These are phyloP conservation scores for Liriodendron chinense DNA, from an alignment of 164 flowering plant species.

Conservation along the genomic window DNA sequence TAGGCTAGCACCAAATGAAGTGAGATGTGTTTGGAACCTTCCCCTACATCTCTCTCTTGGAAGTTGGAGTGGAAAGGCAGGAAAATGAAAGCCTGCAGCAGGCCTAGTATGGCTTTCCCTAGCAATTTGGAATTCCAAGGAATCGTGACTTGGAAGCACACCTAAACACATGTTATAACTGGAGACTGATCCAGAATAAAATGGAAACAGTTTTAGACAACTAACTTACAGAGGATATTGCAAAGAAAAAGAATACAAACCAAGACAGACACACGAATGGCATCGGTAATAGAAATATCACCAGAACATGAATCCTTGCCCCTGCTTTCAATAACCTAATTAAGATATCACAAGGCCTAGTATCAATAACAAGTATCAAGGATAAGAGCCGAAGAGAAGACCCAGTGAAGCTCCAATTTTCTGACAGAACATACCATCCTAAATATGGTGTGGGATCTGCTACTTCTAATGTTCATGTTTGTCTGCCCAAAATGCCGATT, in stretches of 20 bases:
- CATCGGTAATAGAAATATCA: slow-evolving; percentile 55
- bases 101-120: too few species aligned
- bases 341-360: slow-evolving; percentile 1
- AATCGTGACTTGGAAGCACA: too few species aligned
- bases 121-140: too few species aligned
- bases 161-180: too few species aligned
- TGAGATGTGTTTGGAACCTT: too few species aligned
- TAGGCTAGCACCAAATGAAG: too few species aligned
- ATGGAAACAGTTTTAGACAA: not conserved
- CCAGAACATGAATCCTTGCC: slow-evolving; percentile 41
- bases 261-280: slow-evolving; percentile 92
- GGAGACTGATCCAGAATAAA: not conserved
- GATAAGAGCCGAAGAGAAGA: not conserved
- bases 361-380: not conserved
- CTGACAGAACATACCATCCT: slow-evolving; percentile 65
- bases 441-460: slow-evolving; percentile 95
- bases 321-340: slow-evolving; percentile 93
- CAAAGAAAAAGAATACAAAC: slow-evolving; percentile 41
- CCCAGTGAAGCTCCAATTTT: not conserved
- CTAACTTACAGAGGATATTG: not conserved
- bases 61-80: too few species aligned
- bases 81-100: too few species aligned
- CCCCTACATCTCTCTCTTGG: too few species aligned
- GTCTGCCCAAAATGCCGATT: slow-evolving; percentile 98
- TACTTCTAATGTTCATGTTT: slow-evolving; percentile 92